These are phyloP conservation scores for Craterostigma plantagineum DNA, from an alignment of 257 asterid species.

Conservation along the genomic window DNA sequence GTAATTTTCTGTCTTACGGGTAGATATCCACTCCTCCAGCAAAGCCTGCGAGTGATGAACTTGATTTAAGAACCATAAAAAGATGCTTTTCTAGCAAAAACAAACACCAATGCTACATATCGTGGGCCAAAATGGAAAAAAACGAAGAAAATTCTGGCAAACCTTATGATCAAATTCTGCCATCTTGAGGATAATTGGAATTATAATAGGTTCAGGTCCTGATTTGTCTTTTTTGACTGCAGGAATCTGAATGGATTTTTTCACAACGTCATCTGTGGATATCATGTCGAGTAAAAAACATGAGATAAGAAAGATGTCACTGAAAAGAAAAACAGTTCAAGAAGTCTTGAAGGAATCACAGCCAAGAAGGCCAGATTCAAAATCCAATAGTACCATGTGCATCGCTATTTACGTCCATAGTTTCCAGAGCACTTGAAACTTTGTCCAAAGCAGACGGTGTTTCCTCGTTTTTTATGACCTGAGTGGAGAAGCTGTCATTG, in stretches of 20 bases:
- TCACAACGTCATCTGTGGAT: constrained; percentile 30
- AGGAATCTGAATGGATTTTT: constrained; percentile 19
- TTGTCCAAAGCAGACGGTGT: constrained; percentile 21
- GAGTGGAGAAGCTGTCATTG: constrained; percentile 9
- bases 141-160: constrained; percentile 10
- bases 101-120: not conserved
- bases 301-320: constrained; percentile 1
- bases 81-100: not conserved
- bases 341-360: not conserved
- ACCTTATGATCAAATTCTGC: constrained; percentile 97
- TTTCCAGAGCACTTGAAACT: constrained; percentile 31
- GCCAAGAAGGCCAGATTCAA: not conserved
- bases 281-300: constrained; percentile 2
- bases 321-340: not conserved
- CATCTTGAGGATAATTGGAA: constrained; percentile 84
- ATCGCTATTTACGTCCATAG: constrained; percentile 24
- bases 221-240: constrained; percentile 37
- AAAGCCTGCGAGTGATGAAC: constrained; percentile 42
- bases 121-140: constrained; percentile 8
- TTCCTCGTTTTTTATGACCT: constrained; percentile 15
- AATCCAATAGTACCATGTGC: constrained; percentile 28
- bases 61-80: constrained; percentile 2
- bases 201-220: constrained; percentile 76
- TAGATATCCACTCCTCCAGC: constrained; percentile 91
- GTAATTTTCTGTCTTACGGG: constrained; percentile 53